These are phyloP conservation scores for Magnolia sinica DNA, from an alignment of 164 flowering plant genomes.

Conservation along the genomic window DNA sequence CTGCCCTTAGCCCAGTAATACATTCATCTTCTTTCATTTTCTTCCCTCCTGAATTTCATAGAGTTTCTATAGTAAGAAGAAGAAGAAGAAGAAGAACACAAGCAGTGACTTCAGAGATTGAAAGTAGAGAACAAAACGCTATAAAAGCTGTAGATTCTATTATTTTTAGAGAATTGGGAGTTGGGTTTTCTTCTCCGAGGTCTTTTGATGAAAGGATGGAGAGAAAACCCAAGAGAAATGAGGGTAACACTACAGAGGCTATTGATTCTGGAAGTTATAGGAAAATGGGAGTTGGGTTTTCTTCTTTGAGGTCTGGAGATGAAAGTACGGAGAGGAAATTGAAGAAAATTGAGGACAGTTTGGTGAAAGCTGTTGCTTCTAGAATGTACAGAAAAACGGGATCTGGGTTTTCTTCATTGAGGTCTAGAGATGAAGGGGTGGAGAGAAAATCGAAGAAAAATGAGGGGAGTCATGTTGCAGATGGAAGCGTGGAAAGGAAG, in stretches of 20 bases:
- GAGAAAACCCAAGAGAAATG: constrained; percentile 11
- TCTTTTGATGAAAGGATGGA: constrained; percentile 22
- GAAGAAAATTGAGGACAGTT: constrained; percentile 9
- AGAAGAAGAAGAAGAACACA: constrained; percentile 1
- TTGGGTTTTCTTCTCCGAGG: constrained; percentile 30
- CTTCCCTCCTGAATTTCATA: constrained; percentile 14
- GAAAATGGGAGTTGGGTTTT: constrained; percentile 21
- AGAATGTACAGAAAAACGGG: background rate
- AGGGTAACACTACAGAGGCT: constrained; percentile 5
- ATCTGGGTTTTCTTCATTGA: background rate
- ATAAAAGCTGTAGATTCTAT: constrained; percentile 14
- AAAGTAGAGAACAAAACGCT: constrained; percentile 17
- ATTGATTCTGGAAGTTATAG: constrained; percentile 3
- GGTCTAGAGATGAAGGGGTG: constrained; percentile 7
- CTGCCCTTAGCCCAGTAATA: constrained; percentile 18
- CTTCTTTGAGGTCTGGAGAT: constrained; percentile 26
- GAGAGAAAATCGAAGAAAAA: constrained; percentile 16
- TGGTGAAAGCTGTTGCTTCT: background rate
- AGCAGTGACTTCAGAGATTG: constrained; percentile 12
- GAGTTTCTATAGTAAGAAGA: constrained; percentile 13
- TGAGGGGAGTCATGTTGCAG: constrained; percentile 2
- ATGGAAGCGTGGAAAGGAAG: constrained; percentile 12
- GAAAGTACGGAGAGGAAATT: constrained; percentile 14
- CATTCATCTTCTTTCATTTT: constrained; percentile 11
- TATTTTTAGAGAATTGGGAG: constrained; percentile 22